Evolutionary conservation across 116 monocot species (phyloP).

Genomic region (Phalaenopsis hybrid): DNA sequence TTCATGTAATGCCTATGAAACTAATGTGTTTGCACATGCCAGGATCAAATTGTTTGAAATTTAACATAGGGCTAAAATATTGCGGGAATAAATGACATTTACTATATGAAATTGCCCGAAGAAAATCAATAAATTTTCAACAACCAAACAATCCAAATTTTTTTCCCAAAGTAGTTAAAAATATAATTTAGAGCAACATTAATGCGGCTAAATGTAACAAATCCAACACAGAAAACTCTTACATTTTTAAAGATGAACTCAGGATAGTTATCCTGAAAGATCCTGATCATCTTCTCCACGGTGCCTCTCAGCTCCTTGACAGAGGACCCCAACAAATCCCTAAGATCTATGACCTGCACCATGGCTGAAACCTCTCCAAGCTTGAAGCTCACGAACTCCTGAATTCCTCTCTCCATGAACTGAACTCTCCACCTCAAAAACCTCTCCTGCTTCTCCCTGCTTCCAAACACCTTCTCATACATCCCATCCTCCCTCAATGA

Average conservation of each 20-base stretch:
- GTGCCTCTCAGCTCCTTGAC: constrained; percentile 42
- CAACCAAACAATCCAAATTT: too few species aligned
- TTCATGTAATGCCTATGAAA: too few species aligned
- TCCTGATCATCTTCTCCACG: constrained; percentile 20
- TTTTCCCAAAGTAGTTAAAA: too few species aligned
- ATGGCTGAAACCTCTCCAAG: constrained; percentile 22
- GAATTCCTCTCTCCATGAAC: constrained; percentile 66
- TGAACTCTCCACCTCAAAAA: constrained; percentile 63
- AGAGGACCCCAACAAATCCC: constrained; percentile 20
- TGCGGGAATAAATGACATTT: too few species aligned
- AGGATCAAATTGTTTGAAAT: too few species aligned
- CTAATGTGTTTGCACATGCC: too few species aligned
- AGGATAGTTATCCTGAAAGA: constrained; percentile 71
- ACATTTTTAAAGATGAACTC: constrained; percentile 48
- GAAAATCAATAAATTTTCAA: too few species aligned
- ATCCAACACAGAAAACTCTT: constrained; percentile 2
- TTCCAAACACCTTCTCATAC: constrained; percentile 38
- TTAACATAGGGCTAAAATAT: too few species aligned
- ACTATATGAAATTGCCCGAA: too few species aligned
- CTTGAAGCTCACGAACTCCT: constrained; percentile 28
- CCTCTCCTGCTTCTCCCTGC: constrained; percentile 43
- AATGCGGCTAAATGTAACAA: too few species aligned
- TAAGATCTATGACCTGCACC: constrained; percentile 61
- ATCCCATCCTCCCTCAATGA: constrained; percentile 34
- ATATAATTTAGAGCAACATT: too few species aligned